These are phyloP conservation scores for Xerocomus minutiporus DNA, from an alignment of 1,284 basidiomycete species.

Conservation along the genomic window DNA sequence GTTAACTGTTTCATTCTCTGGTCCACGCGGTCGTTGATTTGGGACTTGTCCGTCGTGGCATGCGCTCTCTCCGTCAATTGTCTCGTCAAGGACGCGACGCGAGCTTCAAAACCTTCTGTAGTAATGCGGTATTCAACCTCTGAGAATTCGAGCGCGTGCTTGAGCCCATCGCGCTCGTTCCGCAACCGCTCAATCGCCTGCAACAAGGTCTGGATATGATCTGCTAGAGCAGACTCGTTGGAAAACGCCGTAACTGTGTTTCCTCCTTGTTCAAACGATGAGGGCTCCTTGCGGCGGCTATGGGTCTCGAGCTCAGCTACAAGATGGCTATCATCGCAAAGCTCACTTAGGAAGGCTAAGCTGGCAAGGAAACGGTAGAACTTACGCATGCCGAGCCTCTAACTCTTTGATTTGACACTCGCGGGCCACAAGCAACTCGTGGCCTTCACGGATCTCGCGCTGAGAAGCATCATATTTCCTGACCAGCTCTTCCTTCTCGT, in stretches of 20 bases:
- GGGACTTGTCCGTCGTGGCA: background rate
- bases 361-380: background rate
- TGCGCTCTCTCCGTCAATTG: slow-evolving; percentile 15
- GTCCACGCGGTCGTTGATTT: background rate
- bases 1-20: slow-evolving; percentile 31
- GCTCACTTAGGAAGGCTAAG: background rate
- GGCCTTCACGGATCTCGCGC: slow-evolving; percentile 13
- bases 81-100: slow-evolving; percentile 26
- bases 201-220: slow-evolving; percentile 53
- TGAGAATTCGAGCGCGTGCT: slow-evolving; percentile 64
- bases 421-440: slow-evolving; percentile 12
- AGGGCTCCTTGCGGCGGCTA: background rate
- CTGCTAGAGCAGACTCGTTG: slow-evolving; percentile 35
- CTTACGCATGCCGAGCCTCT: slow-evolving; percentile 22
- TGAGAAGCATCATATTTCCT: slow-evolving; percentile 12
- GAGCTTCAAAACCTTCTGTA: slow-evolving; percentile 52
- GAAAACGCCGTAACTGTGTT: slow-evolving; percentile 8
- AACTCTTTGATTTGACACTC: slow-evolving; percentile 24
- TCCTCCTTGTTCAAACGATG: slow-evolving; percentile 1
- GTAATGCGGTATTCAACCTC: slow-evolving; percentile 68
- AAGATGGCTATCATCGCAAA: slow-evolving; percentile 18
- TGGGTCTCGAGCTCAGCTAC: slow-evolving; percentile 17
- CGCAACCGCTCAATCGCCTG: slow-evolving; percentile 63
- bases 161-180: slow-evolving; percentile 64
- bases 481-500: slow-evolving; percentile 28